phyloP scores from a whole-genome alignment of 176 grass and related monocot genomes.

The Tillandsia leiboldiana region DNA sequence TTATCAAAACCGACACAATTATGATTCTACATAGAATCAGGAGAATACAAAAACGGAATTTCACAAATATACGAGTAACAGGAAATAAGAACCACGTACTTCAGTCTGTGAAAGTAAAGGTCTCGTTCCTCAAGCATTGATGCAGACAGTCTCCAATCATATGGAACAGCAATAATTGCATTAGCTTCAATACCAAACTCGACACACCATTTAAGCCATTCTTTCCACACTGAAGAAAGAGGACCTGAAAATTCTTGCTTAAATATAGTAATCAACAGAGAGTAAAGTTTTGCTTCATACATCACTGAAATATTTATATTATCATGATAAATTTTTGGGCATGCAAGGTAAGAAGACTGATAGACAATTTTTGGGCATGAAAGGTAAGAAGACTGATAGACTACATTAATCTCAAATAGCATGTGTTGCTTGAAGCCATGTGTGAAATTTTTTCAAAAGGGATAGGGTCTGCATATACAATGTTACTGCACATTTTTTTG shows the following conservation, averaged over 20 bases:
- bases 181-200: constrained; percentile 98
- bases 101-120: constrained; percentile 96
- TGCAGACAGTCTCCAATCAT: constrained; percentile 85
- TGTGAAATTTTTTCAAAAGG: too few species aligned
- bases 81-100: constrained; percentile 40
- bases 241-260: constrained; percentile 50
- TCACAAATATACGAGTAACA: constrained; percentile 9
- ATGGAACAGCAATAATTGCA: constrained; percentile 90
- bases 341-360: too few species aligned
- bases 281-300: background rate
- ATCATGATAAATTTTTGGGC: too few species aligned
- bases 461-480: too few species aligned
- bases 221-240: constrained; percentile 97
- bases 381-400: too few species aligned
- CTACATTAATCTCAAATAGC: too few species aligned
- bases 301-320: background rate
- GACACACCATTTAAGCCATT: constrained; percentile 98
- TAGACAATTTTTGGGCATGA: too few species aligned
- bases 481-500: too few species aligned
- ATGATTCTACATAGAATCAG: background rate
- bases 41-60: background rate
- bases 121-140: constrained; percentile 86
- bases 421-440: too few species aligned
- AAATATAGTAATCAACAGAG: background rate
- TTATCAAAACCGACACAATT: too few species aligned